Evolutionary conservation across 495 filamentous ascomycete genomes (phyloP), one percentile per base, ranked within the genome.

Genomic region (Annulohypoxylon bovei): DNA sequence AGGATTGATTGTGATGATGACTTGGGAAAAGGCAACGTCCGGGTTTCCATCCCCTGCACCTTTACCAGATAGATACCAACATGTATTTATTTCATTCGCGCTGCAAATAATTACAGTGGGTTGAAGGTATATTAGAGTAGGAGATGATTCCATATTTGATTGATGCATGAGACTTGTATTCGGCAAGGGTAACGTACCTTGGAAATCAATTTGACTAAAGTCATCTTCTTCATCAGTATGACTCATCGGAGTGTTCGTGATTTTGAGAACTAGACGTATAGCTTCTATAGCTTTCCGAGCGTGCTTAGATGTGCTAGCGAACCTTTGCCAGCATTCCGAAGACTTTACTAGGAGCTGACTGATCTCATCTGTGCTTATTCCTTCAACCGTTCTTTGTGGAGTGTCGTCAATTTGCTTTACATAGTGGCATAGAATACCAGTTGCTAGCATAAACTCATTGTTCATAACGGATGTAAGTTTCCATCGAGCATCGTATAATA

Each of bases 401-500:
- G 11, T 62, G 47, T 35, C 25, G 53, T 30, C n/a, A 16, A 61
- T 42, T 28, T 67, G 72, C 40, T 75, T 69, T 4, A 80, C n/a
- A 59, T 77, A 77, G 32, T 77, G 72, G 63, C 80, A 83, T 4
- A 82, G 46, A 25, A 82, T 77, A 49, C 72, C 79, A 7, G 78
- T 78, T 20, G 77, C 79, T 6, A 80, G 63, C 8, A 81, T 67
- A 32, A 78, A 82, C n/a, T 79, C 67, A 55, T 79, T 74, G 42
- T 72, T 79, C 42, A 80, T 70, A 4, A 77, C 67, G 6, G 79
- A 77, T 39, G 66, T 70, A 14, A 75, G 58, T 27, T 77, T 77
- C 78, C 79, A 82, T 6, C 77, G 75, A 42, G 73, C 65, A 3
- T 67, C 56, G 37, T 74, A 79, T 12, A 83, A 61, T 8, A 75